Evolutionary conservation across 768 basidiomycete genomes (phyloP).

Genomic region (Mycena vitilis): DNA sequence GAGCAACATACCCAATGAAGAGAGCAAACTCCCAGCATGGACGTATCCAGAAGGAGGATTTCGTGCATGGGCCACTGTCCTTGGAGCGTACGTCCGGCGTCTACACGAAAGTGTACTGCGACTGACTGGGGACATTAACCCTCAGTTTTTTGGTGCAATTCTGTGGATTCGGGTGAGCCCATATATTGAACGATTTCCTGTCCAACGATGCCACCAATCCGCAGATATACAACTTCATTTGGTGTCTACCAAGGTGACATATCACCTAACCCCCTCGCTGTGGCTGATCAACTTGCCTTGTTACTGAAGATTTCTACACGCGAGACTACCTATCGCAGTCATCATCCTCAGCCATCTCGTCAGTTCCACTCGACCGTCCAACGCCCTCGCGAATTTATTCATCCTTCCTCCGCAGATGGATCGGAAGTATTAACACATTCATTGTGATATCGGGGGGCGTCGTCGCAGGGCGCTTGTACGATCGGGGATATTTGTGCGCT

Average conservation of each 20-base stretch:
- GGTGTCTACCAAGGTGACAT: constrained; percentile 48
- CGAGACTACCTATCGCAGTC: constrained; percentile 49
- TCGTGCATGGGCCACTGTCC: too few species aligned
- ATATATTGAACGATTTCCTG: not conserved
- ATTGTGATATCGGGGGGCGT: constrained; percentile 58
- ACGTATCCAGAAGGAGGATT: too few species aligned
- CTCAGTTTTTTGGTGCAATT: constrained; percentile 21
- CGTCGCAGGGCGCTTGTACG: constrained; percentile 59
- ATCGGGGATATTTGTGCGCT: constrained; percentile 62
- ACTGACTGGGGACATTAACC: too few species aligned
- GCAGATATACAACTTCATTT: constrained; percentile 52
- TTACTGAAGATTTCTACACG: constrained; percentile 50
- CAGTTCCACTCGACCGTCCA: constrained; percentile 27
- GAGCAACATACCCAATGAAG: too few species aligned
- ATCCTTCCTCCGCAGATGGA: constrained; percentile 41
- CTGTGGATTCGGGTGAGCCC: constrained; percentile 18
- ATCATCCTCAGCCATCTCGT: constrained; percentile 51
- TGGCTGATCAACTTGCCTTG: constrained; percentile 12
- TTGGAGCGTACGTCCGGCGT: too few species aligned
- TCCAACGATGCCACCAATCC: not conserved
- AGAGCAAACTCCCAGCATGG: too few species aligned
- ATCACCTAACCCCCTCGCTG: too few species aligned
- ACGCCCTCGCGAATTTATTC: too few species aligned
- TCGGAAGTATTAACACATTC: constrained; percentile 62
- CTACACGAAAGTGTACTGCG: too few species aligned